phyloP scores from a whole-genome alignment of 169 alveolate species.

The Miamiensis avidus region DNA sequence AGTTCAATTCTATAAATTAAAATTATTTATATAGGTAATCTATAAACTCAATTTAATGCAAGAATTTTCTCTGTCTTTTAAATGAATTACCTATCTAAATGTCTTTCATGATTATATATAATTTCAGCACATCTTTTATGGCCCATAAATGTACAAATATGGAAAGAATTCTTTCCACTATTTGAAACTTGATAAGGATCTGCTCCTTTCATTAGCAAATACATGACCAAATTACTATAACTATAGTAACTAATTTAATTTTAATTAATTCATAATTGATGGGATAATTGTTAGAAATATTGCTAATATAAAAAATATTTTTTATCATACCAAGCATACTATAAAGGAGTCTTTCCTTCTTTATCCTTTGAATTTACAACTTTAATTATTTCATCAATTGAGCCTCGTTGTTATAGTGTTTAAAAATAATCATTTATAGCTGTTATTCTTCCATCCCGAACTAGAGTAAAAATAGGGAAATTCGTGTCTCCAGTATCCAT shows the following conservation, averaged over 20 bases:
- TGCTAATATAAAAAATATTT: background rate
- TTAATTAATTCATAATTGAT: background rate
- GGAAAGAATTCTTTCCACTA: slow-evolving; percentile 65
- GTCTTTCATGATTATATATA: slow-evolving; percentile 59
- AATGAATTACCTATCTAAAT: slow-evolving; percentile 1
- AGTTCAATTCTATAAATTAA: slow-evolving; percentile 43
- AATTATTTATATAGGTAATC: too few species aligned
- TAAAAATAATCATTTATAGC: slow-evolving; percentile 20
- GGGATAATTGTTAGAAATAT: background rate
- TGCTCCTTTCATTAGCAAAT: slow-evolving; percentile 73
- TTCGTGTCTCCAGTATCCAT: background rate
- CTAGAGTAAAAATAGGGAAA: slow-evolving; percentile 12
- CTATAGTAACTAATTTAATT: slow-evolving; percentile 50
- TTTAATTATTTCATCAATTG: background rate
- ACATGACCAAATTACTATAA: slow-evolving; percentile 70
- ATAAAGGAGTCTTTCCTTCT: slow-evolving; percentile 52
- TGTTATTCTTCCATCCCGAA: slow-evolving; percentile 16
- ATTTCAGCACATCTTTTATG: slow-evolving; percentile 52
- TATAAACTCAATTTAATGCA: background rate
- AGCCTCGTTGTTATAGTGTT: background rate
- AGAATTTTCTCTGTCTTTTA: background rate
- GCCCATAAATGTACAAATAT: slow-evolving; percentile 69
- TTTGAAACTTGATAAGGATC: slow-evolving; percentile 59
- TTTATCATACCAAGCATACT: slow-evolving; percentile 39
- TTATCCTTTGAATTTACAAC: slow-evolving; percentile 35